These are phyloP conservation scores for Seiridium unicorne DNA, from an alignment of 2,329 filamentous ascomycete genomes.

Conservation along the genomic window DNA sequence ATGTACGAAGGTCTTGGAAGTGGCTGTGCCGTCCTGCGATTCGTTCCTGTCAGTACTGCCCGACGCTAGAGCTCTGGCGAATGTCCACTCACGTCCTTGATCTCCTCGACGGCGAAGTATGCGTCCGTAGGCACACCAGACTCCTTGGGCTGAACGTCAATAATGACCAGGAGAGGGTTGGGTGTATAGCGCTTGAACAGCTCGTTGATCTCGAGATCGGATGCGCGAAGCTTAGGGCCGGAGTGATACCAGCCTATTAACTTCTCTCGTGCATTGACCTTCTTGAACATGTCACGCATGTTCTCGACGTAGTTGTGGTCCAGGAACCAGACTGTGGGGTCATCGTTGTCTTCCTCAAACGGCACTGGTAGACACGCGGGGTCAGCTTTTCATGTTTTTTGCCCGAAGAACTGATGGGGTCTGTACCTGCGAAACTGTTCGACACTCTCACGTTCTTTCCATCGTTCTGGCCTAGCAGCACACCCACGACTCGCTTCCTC, in stretches of 20 bases:
- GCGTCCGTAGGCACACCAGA: constrained; percentile 96
- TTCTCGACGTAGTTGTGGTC: constrained; percentile 99
- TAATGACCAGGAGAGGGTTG: constrained; percentile 93
- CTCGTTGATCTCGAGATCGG: constrained; percentile 98
- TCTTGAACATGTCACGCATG: constrained; percentile 99
- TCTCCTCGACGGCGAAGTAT: constrained; percentile 98
- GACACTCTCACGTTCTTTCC: constrained; percentile 95
- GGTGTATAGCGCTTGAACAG: constrained; percentile 99
- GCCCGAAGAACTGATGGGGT: constrained; percentile 14
- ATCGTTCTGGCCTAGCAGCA: constrained; percentile 92
- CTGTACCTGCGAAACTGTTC: constrained; percentile 94
- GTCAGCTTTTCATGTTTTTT: not conserved
- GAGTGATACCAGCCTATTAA: constrained; percentile 99
- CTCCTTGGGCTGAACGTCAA: constrained; percentile 97
- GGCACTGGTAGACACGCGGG: constrained; percentile 61
- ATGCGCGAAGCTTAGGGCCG: constrained; percentile 92
- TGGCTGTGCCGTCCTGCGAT: constrained; percentile 87
- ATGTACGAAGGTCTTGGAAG: constrained; percentile 95
- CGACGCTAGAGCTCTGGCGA: not conserved
- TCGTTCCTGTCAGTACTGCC: not conserved
- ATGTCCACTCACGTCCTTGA: constrained; percentile 81
- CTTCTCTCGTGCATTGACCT: constrained; percentile 98
- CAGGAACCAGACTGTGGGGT: constrained; percentile 97
- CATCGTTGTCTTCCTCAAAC: constrained; percentile 98
- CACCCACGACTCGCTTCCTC: constrained; percentile 84